Evolutionary conservation across 2,329 filamentous ascomycete genomes (phyloP).

Genomic region (Lasiodiplodia sp.): DNA sequence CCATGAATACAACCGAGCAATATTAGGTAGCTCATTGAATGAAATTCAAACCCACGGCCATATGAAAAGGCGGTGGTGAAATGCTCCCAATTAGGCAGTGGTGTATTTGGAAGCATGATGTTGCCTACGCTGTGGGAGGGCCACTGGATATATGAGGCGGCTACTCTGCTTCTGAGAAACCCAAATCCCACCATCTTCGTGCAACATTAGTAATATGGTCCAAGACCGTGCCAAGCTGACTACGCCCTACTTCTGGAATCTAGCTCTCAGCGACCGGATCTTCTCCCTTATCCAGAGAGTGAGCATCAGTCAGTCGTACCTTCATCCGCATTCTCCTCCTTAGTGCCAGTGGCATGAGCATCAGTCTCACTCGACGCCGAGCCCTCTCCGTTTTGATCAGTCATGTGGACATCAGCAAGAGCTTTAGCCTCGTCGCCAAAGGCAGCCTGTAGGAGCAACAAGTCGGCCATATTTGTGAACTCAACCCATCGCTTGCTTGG

Average conservation of each 20-base stretch:
- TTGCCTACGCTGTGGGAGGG: not conserved
- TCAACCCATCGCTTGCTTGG: conserved; percentile 16
- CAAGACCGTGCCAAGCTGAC: not conserved
- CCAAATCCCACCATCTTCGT: not conserved
- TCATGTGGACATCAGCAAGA: not conserved
- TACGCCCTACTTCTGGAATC: not conserved
- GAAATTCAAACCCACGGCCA: not conserved
- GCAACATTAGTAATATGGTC: not conserved
- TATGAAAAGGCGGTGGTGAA: not conserved
- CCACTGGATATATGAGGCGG: not conserved
- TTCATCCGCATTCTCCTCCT: not conserved
- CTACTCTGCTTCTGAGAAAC: not conserved
- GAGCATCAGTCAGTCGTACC: conserved; percentile 1
- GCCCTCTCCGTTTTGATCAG: not conserved
- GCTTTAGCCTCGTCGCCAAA: not conserved
- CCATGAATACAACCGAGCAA: not conserved
- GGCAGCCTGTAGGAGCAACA: conserved; percentile 10
- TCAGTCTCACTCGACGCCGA: not conserved
- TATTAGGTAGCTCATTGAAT: not conserved
- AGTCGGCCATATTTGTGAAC: not conserved
- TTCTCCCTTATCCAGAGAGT: not conserved
- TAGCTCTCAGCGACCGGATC: not conserved
- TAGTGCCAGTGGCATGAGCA: not conserved
- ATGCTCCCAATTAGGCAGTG: not conserved
- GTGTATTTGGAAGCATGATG: not conserved